Percentiles rank a stretch among this genome's conserved stretches.
phyloP scores from a whole-genome alignment of 257 asterid species.

The Galeopsis tetrahit region DNA sequence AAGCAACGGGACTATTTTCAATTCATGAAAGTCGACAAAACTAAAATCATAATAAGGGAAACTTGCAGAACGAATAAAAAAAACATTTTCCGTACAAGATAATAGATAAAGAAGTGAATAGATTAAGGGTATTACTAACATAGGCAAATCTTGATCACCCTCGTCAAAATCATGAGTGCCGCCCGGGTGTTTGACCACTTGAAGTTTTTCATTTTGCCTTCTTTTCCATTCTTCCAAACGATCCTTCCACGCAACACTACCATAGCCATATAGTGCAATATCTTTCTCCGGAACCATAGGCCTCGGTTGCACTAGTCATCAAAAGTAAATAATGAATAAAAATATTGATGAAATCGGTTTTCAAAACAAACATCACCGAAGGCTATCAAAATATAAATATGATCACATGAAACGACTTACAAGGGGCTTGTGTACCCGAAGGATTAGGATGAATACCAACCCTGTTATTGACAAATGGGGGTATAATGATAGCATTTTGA shows the following conservation, averaged over 20 bases:
- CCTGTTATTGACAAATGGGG: conserved; percentile 51
- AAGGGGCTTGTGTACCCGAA: conserved; percentile 47
- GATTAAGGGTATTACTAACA: conserved; percentile 47
- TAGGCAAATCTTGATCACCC: conserved; percentile 62
- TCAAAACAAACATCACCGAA: no score
- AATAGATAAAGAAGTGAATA: background rate
- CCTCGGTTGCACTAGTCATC: conserved; percentile 61
- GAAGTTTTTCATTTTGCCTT: conserved; percentile 67
- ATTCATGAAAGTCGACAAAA: no score
- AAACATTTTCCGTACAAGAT: no score
- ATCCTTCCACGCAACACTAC: conserved; percentile 97
- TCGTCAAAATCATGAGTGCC: conserved; percentile 46
- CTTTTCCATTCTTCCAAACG: conserved; percentile 92
- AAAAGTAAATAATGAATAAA: conserved; percentile 18
- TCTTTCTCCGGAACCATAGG: conserved; percentile 90
- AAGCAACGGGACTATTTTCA: no score
- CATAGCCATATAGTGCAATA: conserved; percentile 82
- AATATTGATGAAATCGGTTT: no score
- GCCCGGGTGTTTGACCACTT: conserved; percentile 69
- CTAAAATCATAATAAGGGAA: no score
- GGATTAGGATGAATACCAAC: conserved; percentile 46
- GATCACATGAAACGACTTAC: conserved; percentile 48
- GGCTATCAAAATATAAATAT: no score
- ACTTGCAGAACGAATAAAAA: no score
- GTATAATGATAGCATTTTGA: conserved; percentile 70